Percentiles rank a stretch among this genome's conserved stretches.
These are phyloP conservation scores for Colletotrichum sp. DNA, from an alignment of 2,329 filamentous ascomycete species.

Conservation along the genomic window DNA sequence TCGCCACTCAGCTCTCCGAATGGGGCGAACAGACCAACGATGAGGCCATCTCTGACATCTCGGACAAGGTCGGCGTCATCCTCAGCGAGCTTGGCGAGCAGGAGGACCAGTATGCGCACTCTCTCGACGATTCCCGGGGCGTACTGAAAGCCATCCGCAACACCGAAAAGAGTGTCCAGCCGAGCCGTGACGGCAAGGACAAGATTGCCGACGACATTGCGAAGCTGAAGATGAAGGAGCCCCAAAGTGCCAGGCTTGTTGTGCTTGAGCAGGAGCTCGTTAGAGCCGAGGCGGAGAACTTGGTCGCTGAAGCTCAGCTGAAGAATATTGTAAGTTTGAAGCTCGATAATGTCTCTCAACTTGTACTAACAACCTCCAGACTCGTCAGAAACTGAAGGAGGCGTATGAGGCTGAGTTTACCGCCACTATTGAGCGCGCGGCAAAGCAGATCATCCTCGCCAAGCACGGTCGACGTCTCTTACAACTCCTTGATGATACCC, in stretches of 20 bases:
- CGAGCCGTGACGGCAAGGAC: constrained; percentile 82
- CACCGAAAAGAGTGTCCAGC: constrained; percentile 94
- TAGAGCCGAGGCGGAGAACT: constrained; percentile 90
- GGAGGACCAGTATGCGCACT: constrained; percentile 86
- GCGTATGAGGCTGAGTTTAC: constrained; percentile 89
- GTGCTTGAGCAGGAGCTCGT: constrained; percentile 96
- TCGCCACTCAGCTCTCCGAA: constrained; percentile 90
- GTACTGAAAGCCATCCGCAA: constrained; percentile 92
- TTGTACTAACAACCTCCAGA: constrained; percentile 53
- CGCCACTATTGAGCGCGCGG: constrained; percentile 91
- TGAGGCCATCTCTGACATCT: constrained; percentile 85
- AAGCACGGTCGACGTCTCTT: constrained; percentile 87
- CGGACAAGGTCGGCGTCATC: constrained; percentile 94
- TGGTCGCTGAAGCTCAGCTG: constrained; percentile 95
- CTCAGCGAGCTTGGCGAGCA: constrained; percentile 93
- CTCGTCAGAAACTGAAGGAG: constrained; percentile 94
- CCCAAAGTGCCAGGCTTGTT: constrained; percentile 79
- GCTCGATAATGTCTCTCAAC: background rate
- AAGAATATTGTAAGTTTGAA: constrained; percentile 79
- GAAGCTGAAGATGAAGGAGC: constrained; percentile 90
- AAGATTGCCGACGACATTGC: constrained; percentile 94
- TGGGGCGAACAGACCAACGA: constrained; percentile 95
- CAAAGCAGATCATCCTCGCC: constrained; percentile 95
- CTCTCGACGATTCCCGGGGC: constrained; percentile 82
- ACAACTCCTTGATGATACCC: constrained; percentile 85